Conservation (phyloP, 164 flowering plant species). For the Macadamia tetraphylla region DNA sequence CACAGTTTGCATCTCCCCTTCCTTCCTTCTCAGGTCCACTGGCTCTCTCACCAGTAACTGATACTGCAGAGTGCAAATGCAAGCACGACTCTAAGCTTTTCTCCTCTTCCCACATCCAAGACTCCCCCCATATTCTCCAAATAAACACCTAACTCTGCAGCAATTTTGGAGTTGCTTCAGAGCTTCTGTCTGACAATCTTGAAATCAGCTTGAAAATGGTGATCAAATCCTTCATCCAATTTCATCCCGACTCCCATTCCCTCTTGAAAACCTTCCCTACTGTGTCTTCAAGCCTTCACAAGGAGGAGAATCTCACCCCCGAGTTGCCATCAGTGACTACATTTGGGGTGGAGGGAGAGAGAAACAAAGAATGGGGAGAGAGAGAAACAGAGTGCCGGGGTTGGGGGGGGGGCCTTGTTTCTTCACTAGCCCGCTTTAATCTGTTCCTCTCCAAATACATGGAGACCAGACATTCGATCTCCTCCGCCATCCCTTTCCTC, state of each 20-base stretch:
- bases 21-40: too few species aligned
- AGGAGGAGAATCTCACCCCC: constrained; percentile 48
- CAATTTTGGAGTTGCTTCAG: too few species aligned
- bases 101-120: too few species aligned
- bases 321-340: constrained; percentile 84
- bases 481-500: constrained; percentile 40
- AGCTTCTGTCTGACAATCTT: too few species aligned
- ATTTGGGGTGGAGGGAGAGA: constrained; percentile 34
- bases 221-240: constrained; percentile 69
- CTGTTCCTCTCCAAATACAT: constrained; percentile 34
- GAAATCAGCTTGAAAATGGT: constrained; percentile 29
- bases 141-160: too few species aligned
- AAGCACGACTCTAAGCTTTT: too few species aligned
- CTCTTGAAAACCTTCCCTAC: constrained; percentile 90
- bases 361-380: too few species aligned
- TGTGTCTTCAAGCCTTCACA: constrained; percentile 62
- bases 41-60: too few species aligned
- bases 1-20: too few species aligned
- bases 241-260: constrained; percentile 71
- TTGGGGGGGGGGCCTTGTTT: constrained; percentile 25
- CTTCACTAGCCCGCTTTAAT: constrained; percentile 17
- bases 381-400: too few species aligned
- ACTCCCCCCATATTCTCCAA: too few species aligned
- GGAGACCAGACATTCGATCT: constrained; percentile 50
- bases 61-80: too few species aligned